phyloP scores from a whole-genome alignment of 1,284 basidiomycete species.

The Malassezia arunalokei region DNA sequence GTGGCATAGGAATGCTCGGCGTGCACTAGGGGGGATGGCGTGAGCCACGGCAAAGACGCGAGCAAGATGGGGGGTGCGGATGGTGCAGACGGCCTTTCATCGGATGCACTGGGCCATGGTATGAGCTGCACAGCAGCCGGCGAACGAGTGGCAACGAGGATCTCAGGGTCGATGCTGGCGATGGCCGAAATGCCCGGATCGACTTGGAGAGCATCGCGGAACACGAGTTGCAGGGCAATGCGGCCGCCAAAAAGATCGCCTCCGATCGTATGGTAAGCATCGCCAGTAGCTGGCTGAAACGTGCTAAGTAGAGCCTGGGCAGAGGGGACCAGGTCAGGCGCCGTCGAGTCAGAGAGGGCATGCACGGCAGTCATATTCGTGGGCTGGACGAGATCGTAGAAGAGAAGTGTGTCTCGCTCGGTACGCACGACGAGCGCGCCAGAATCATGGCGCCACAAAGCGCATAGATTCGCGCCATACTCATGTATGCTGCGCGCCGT shows the following conservation, averaged over 20 bases:
- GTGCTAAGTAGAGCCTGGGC: slow-evolving; percentile 20
- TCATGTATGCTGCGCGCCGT: slow-evolving; percentile 31
- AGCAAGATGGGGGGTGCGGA: not conserved
- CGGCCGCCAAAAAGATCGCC: slow-evolving; percentile 7
- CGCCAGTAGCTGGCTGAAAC: slow-evolving; percentile 32
- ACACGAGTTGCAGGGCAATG: slow-evolving; percentile 22
- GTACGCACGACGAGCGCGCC: slow-evolving; percentile 17
- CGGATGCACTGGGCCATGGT: slow-evolving; percentile 27
- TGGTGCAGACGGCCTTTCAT: not conserved
- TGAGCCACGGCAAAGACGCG: not conserved
- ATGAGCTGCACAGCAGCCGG: slow-evolving; percentile 40
- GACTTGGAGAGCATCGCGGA: slow-evolving; percentile 33
- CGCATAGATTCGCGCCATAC: slow-evolving; percentile 32
- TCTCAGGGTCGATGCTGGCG: slow-evolving; percentile 21
- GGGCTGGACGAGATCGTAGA: slow-evolving; percentile 10
- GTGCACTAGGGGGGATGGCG: not conserved
- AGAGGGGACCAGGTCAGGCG: slow-evolving; percentile 16
- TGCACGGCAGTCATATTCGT: not conserved
- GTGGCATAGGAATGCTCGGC: slow-evolving; percentile 32
- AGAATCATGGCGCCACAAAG: slow-evolving; percentile 32
- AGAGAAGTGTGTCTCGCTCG: slow-evolving; percentile 5
- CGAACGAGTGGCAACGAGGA: slow-evolving; percentile 32
- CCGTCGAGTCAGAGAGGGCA: not conserved
- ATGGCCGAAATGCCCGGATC: slow-evolving; percentile 34
- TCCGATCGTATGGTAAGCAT: slow-evolving; percentile 12